Percentiles rank a stretch among this genome's conserved stretches.
phyloP scores from a whole-genome alignment of 495 filamentous ascomycete genomes.

The Parathielavia hyrcaniae region DNA sequence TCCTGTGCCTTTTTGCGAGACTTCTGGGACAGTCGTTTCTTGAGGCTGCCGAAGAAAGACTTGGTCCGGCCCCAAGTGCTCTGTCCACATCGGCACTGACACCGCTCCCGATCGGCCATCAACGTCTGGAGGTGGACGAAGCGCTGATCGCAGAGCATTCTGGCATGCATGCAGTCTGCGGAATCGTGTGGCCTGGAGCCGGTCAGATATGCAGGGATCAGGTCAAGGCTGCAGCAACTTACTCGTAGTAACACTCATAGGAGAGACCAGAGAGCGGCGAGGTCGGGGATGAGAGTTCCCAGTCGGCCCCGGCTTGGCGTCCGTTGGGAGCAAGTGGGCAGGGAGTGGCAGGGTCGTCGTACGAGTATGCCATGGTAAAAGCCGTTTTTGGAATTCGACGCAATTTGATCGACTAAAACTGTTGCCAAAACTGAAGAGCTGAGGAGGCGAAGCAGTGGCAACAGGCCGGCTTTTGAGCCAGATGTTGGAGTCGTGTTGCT shows the following conservation, averaged over 20 bases:
- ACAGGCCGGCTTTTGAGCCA: neutral
- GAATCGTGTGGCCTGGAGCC: neutral
- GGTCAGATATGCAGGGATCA: neutral
- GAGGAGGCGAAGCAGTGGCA: neutral
- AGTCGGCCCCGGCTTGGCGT: neutral
- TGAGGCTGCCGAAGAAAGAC: conserved; percentile 10
- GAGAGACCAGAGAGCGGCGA: neutral
- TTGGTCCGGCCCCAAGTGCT: conserved; percentile 7
- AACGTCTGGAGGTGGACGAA: neutral
- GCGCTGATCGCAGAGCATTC: conserved; percentile 5
- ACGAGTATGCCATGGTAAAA: neutral
- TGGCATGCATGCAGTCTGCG: neutral
- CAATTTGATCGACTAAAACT: neutral
- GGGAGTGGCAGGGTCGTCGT: neutral
- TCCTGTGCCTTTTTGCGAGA: neutral
- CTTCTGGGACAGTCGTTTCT: neutral
- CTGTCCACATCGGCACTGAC: conserved; percentile 4
- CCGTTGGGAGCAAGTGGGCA: neutral
- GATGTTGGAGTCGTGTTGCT: no score
- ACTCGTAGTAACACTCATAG: neutral
- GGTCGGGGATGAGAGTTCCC: neutral
- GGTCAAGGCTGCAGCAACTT: neutral
- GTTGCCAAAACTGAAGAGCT: neutral
- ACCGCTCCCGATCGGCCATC: conserved; percentile 1
- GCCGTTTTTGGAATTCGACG: neutral